Percentiles rank a stretch among this genome's conserved stretches.
phyloP scores from a whole-genome alignment of 1,284 basidiomycete genomes.

The Cryptococcus sp. region DNA sequence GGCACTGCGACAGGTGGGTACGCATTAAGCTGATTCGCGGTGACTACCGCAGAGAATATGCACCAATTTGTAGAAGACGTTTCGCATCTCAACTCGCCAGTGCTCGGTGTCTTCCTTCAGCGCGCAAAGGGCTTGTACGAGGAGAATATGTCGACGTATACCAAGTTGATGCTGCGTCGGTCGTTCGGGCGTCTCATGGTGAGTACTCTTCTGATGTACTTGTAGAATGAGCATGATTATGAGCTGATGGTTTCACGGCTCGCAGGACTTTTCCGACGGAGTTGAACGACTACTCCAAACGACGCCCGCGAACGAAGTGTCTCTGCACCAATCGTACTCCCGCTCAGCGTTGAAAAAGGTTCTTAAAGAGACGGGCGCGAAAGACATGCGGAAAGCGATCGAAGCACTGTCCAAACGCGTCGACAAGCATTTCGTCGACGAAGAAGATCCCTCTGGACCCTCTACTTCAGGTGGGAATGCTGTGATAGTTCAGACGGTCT shows the following conservation, averaged over 20 bases:
- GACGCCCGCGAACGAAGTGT: constrained; percentile 76
- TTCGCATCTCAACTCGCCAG: constrained; percentile 61
- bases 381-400: constrained; percentile 80
- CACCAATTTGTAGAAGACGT: constrained; percentile 85
- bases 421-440: constrained; percentile 80
- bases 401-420: constrained; percentile 88
- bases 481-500: constrained; percentile 75
- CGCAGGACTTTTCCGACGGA: constrained; percentile 90
- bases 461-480: constrained; percentile 52
- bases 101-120: constrained; percentile 68
- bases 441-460: constrained; percentile 27
- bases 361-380: constrained; percentile 78
- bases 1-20: not conserved
- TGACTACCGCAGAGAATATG: constrained; percentile 77
- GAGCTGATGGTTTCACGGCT: not conserved
- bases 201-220: constrained; percentile 42
- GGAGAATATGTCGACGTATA: constrained; percentile 81
- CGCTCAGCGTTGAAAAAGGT: constrained; percentile 78
- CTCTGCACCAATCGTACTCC: constrained; percentile 74
- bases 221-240: too few species aligned
- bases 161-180: constrained; percentile 81
- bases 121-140: constrained; percentile 81
- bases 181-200: constrained; percentile 88
- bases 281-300: constrained; percentile 81
- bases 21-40: constrained; percentile 1